These are phyloP conservation scores for Suillus bovinus DNA, from an alignment of 768 basidiomycete genomes.

Conservation along the genomic window DNA sequence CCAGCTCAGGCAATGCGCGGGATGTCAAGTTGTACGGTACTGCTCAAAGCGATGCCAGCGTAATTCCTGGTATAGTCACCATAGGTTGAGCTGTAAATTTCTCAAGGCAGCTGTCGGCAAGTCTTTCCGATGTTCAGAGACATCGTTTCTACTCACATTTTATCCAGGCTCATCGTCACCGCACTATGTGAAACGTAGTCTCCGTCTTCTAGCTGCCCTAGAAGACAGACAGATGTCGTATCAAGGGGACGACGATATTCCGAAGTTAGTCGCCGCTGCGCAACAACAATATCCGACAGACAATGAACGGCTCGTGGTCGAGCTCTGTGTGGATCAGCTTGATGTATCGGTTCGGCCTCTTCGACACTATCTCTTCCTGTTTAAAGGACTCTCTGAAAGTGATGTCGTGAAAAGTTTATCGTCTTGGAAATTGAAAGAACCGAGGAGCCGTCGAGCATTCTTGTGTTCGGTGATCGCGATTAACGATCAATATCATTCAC, in stretches of 20 bases:
- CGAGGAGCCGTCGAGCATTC: background rate
- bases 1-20: background rate
- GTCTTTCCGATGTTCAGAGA: background rate
- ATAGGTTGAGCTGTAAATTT: background rate
- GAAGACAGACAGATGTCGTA: background rate
- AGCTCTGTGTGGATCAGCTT: background rate
- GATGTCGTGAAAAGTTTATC: background rate
- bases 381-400: background rate
- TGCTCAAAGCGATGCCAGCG: slow-evolving; percentile 5
- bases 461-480: background rate
- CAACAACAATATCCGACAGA: background rate
- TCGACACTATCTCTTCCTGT: background rate
- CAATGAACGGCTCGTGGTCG: background rate
- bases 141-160: background rate
- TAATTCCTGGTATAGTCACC: background rate
- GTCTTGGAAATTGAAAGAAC: background rate
- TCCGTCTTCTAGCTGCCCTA: background rate
- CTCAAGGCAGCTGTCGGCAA: background rate
- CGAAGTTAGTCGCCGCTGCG: background rate
- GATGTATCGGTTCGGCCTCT: background rate
- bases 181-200: slow-evolving; percentile 3
- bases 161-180: background rate
- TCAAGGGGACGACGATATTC: background rate
- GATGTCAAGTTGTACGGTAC: slow-evolving; percentile 1
- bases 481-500: background rate